phyloP scores from a whole-genome alignment of 352 stramenopile species.

The Poterioochromonas sp. region DNA sequence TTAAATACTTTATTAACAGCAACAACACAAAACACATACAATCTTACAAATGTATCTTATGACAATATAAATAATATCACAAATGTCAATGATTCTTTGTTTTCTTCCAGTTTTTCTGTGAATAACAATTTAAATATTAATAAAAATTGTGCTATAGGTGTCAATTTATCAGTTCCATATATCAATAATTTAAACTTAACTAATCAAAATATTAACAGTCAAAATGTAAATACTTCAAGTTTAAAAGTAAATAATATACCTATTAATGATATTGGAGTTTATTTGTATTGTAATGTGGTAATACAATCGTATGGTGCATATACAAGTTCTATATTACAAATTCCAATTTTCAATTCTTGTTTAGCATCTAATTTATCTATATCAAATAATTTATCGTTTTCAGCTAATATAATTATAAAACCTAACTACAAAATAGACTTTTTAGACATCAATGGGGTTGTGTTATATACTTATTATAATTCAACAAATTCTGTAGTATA shows the following conservation, averaged over 20 bases:
- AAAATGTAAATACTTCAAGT: background rate
- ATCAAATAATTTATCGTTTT: too few relatives aligned
- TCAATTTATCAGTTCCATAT: background rate
- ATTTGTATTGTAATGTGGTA: too few relatives aligned
- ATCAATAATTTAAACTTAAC: background rate
- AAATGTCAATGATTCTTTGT: background rate
- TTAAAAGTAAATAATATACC: background rate
- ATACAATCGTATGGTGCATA: too few relatives aligned
- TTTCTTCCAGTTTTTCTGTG: background rate
- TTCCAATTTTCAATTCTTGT: too few relatives aligned
- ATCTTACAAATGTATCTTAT: background rate
- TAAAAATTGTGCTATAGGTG: background rate
- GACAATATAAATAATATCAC: background rate
- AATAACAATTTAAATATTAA: background rate
- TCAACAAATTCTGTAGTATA: background rate
- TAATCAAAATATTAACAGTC: background rate
- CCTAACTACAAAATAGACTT: background rate
- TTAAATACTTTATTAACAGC: background rate
- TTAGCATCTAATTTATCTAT: too few relatives aligned
- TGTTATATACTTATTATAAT: too few relatives aligned
- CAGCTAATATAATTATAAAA: too few relatives aligned
- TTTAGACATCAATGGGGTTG: background rate
- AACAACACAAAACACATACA: background rate
- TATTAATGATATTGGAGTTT: too few relatives aligned
- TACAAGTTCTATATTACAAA: too few relatives aligned